Evolutionary conservation across 768 basidiomycete species (phyloP).

Genomic region (Leccinellum luteum): DNA sequence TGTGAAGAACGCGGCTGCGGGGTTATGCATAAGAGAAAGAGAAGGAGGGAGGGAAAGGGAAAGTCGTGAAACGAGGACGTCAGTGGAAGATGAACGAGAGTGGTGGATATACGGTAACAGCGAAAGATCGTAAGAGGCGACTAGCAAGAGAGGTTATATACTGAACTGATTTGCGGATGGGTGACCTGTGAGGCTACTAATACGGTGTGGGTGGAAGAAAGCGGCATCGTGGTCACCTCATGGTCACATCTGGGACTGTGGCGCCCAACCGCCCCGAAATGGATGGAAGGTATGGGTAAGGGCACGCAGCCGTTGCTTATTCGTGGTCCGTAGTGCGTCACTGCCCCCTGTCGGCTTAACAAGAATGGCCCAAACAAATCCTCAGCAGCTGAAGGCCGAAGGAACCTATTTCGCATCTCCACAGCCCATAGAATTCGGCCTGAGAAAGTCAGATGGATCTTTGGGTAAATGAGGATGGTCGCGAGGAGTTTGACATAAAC

Average conservation of each 20-base stretch:
- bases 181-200: conserved; percentile 18
- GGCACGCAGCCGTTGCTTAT: conserved; percentile 22
- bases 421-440: conserved; percentile 22
- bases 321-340: conserved; percentile 14
- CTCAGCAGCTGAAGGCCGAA: conserved; percentile 16
- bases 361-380: conserved; percentile 17
- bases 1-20: conserved; percentile 33
- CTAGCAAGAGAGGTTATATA: conserved; percentile 31
- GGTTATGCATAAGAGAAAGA: conserved; percentile 30
- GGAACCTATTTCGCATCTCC: conserved; percentile 25
- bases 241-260: conserved; percentile 30
- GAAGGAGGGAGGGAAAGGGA: neutral
- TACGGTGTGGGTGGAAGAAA: conserved; percentile 25
- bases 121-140: conserved; percentile 17
- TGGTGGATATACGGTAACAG: conserved; percentile 10
- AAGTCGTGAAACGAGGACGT: conserved; percentile 4
- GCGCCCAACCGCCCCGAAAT: conserved; percentile 31
- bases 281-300: conserved; percentile 28
- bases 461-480: conserved; percentile 14
- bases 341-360: conserved; percentile 17
- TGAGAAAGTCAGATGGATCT: conserved; percentile 25
- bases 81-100: conserved; percentile 17
- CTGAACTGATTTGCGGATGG: conserved; percentile 25
- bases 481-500: conserved; percentile 22
- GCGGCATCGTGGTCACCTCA: conserved; percentile 36